A percentile compares a stretch with the other conserved stretches of the same genome.
Conservation (phyloP, 2,329 filamentous ascomycete genomes). For the Orbilia ellipsospora region DNA sequence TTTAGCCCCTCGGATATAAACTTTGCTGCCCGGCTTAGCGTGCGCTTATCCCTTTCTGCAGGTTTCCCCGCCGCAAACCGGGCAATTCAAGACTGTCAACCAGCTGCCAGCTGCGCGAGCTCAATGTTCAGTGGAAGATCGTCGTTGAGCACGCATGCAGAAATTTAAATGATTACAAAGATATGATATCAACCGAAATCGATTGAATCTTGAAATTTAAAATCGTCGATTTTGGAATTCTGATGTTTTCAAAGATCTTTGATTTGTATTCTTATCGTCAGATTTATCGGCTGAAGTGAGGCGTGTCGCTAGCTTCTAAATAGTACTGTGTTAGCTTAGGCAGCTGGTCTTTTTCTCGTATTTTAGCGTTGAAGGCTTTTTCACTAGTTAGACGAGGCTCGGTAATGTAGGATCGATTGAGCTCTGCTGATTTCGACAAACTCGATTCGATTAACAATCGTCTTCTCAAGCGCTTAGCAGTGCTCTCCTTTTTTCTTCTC, state of each 20-base stretch:
- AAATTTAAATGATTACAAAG: no score
- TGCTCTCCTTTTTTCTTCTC: no score
- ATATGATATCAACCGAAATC: background rate
- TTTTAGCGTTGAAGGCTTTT: no score
- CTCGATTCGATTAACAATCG: no score
- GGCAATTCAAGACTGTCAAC: background rate
- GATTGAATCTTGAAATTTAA: conserved; percentile 2
- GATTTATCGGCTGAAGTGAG: conserved; percentile 1
- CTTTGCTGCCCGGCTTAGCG: conserved; percentile 13
- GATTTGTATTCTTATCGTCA: conserved; percentile 4
- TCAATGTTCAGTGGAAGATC: no score
- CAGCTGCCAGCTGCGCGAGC: conserved; percentile 3
- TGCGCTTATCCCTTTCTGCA: conserved; percentile 39
- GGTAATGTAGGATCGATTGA: no score
- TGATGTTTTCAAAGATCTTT: background rate
- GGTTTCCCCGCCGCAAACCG: conserved; percentile 23
- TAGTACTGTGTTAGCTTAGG: no score
- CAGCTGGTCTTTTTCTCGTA: no score
- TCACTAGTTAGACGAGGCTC: no score
- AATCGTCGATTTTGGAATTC: background rate
- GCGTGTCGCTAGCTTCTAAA: background rate
- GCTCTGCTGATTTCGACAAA: no score
- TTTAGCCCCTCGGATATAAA: conserved; percentile 30
- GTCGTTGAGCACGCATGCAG: no score
- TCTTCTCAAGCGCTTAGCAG: no score